Base-by-base conservation (phyloP, 495 filamentous ascomycete species). In the Daldinia concentrica region DNA sequence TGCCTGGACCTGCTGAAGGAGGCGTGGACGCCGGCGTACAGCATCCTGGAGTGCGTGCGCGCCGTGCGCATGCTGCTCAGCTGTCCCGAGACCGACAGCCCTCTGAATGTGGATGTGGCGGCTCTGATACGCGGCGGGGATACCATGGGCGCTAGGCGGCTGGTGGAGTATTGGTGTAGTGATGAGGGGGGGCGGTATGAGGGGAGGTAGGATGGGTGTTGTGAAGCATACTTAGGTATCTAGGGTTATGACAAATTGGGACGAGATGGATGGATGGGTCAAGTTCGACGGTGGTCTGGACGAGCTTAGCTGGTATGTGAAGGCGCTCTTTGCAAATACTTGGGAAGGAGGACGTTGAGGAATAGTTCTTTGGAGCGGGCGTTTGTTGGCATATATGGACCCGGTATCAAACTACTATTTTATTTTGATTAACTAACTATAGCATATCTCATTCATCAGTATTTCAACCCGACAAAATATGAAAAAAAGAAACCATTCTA, bases 71-170 rank as follows among this genome's bases (percentile, higher is more conserved):
- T 92, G 83, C 81, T 99, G 73, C 82, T 97, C 61, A 88, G 84
- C 45, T 87, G 89, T 66, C 93, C 95, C 12, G 90, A 88, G 62
- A 85, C 90, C 39, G 93, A 97, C 69, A 91, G 88, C 70, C 95
- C 95, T 68, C 81, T 98, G 57, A 97, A 97, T 81, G 86, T 97
- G 9, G 95, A 99, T 79, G 86, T 96, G 3, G 95, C 94, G 58
- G 86, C 87, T 66, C 79, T 99, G 70, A 59, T 96, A 63, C 84
- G 94, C 69, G 83, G 84, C 56, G 93, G 92, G 15, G 95, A 99
- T 82, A 66, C 78, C 6, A 82, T 94, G 3, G 95, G 87, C 0
- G 93, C 92, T 74, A 88, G 96, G 78, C 85, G 88, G 51, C 78
- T 98, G 78, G 92, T 98, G 39, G 86, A 96, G 82, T 91, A 89